These are phyloP conservation scores for Kwoniella shandongensis DNA, from an alignment of 768 basidiomycete species.

Conservation along the genomic window DNA sequence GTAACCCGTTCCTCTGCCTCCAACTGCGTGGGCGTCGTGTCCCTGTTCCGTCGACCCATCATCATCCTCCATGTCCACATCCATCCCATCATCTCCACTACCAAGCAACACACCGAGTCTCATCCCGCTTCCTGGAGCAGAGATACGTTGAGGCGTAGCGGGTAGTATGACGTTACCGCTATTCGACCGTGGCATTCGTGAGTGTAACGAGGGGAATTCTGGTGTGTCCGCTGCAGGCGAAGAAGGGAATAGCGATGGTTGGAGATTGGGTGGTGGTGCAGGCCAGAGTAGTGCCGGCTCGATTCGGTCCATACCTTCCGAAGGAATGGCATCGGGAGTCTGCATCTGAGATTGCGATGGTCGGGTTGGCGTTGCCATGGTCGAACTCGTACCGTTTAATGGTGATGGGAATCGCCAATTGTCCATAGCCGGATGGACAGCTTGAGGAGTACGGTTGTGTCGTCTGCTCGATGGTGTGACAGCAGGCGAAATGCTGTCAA, in stretches of 20 bases:
- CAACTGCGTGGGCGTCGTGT: background rate
- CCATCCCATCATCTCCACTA: slow-evolving; percentile 26
- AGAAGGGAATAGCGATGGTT: slow-evolving; percentile 33
- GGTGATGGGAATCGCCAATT: slow-evolving; percentile 41
- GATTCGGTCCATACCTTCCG: background rate
- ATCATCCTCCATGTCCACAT: slow-evolving; percentile 24
- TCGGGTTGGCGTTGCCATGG: slow-evolving; percentile 29
- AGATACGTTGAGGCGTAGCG: slow-evolving; percentile 4
- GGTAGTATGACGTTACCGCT: background rate
- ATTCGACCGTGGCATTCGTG: background rate
- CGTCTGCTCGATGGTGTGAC: slow-evolving; percentile 15
- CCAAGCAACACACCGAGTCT: slow-evolving; percentile 37
- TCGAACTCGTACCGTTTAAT: slow-evolving; percentile 11
- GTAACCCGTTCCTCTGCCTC: slow-evolving; percentile 10
- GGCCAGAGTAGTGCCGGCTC: slow-evolving; percentile 38
- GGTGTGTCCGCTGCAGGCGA: slow-evolving; percentile 34
- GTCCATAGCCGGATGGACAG: slow-evolving; percentile 37
- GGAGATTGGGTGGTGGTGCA: slow-evolving; percentile 24
- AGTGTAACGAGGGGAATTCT: slow-evolving; percentile 5
- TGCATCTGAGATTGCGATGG: slow-evolving; percentile 18
- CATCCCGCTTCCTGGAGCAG: slow-evolving; percentile 27
- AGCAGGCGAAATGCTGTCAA: slow-evolving; percentile 10
- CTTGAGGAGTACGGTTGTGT: slow-evolving; percentile 16
- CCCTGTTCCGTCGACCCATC: slow-evolving; percentile 28
- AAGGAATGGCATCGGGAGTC: slow-evolving; percentile 4